These are phyloP conservation scores for Sordaria brevicollis DNA, from an alignment of 495 filamentous ascomycete species.

Conservation along the genomic window DNA sequence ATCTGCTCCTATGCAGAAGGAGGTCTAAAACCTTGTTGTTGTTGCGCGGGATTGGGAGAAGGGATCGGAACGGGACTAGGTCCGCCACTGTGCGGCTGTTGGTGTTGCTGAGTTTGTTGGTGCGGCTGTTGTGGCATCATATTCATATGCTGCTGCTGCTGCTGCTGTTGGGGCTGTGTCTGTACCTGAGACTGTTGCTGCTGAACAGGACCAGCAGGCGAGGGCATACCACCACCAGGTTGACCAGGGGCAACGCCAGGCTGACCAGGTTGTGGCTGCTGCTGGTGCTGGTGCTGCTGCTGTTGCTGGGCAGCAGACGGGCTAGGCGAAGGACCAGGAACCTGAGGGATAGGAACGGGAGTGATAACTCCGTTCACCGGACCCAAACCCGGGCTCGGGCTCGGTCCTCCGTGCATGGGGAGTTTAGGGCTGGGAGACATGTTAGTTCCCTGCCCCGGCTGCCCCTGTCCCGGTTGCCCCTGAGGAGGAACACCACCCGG, in stretches of 20 bases:
- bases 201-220: neutral
- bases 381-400: too few species aligned
- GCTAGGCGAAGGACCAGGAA: neutral
- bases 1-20: neutral
- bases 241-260: too few species aligned
- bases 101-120: too few species aligned
- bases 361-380: conserved; percentile 2
- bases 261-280: neutral
- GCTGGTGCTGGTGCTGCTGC: neutral
- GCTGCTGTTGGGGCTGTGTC: too few species aligned
- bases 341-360: conserved; percentile 7
- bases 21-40: neutral
- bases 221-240: neutral
- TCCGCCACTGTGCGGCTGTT: neutral
- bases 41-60: neutral
- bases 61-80: neutral
- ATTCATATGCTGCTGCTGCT: neutral
- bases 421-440: conserved; percentile 14
- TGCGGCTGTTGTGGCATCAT: neutral
- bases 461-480: too few species aligned
- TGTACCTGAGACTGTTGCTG: neutral
- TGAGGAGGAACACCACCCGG: neutral
- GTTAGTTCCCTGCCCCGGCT: neutral
- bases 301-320: neutral
- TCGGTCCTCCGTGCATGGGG: neutral